Percentiles rank a stretch among this genome's conserved stretches.
Evolutionary conservation across 306 rosid genomes (phyloP).

Genomic region (Styphnolobium japonicum): DNA sequence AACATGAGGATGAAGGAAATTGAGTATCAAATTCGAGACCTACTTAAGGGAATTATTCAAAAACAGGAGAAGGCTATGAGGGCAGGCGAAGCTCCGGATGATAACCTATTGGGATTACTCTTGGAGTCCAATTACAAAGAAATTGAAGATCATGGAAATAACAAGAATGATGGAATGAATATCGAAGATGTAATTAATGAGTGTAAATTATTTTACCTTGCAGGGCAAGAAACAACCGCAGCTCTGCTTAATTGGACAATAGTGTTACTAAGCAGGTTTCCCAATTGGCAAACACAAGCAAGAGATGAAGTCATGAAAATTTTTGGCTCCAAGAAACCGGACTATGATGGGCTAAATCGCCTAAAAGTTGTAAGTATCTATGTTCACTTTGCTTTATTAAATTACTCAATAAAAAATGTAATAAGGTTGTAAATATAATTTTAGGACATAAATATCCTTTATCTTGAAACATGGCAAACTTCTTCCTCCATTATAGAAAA

Average conservation of each 20-base stretch:
- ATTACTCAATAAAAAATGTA: neutral
- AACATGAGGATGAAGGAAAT: conserved; percentile 37
- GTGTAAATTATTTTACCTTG: conserved; percentile 44
- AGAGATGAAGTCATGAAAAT: conserved; percentile 38
- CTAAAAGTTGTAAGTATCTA: conserved; percentile 42
- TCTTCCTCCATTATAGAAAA: no score
- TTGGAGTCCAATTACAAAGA: conserved; percentile 34
- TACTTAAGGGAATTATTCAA: conserved; percentile 24
- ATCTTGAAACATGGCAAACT: no score
- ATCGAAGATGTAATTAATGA: conserved; percentile 40
- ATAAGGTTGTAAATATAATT: neutral
- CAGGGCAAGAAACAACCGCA: conserved; percentile 49
- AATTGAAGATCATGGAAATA: conserved; percentile 26
- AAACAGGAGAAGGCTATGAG: conserved; percentile 26
- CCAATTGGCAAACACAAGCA: conserved; percentile 45
- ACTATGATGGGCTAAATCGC: conserved; percentile 35
- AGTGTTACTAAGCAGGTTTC: conserved; percentile 23
- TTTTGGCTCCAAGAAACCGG: conserved; percentile 29
- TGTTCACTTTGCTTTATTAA: neutral
- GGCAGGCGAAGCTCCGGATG: conserved; percentile 11
- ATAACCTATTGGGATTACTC: conserved; percentile 41
- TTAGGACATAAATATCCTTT: no score
- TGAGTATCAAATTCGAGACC: neutral
- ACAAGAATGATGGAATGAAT: conserved; percentile 37
- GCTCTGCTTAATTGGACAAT: conserved; percentile 47